phyloP scores from a whole-genome alignment of 495 filamentous ascomycete genomes.

The Penicillium verhagenii region DNA sequence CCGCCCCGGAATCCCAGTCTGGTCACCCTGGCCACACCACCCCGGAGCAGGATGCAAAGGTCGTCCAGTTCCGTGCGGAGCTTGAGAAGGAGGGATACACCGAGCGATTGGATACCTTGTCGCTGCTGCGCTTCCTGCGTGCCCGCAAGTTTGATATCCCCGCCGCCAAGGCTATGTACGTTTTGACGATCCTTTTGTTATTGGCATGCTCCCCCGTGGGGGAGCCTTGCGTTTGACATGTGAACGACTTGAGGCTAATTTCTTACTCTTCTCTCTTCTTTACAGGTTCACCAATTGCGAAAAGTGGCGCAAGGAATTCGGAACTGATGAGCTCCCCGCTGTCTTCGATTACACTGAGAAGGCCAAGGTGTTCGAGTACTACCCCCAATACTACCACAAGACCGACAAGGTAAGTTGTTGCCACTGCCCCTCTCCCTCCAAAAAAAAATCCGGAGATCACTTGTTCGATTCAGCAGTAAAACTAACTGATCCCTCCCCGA shows the following conservation, averaged over 20 bases:
- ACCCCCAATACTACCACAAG: slow-evolving; percentile 99
- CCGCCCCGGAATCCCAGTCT: slow-evolving; percentile 59
- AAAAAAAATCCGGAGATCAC: no score
- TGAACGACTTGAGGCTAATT: background rate
- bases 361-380: slow-evolving; percentile 82
- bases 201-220: background rate
- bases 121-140: slow-evolving; percentile 85
- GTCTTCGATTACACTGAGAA: slow-evolving; percentile 91
- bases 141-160: slow-evolving; percentile 93
- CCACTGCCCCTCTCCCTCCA: no score
- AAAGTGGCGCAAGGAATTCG: slow-evolving; percentile 84
- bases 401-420: slow-evolving; percentile 77
- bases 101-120: slow-evolving; percentile 86
- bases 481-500: slow-evolving; percentile 11
- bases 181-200: slow-evolving; percentile 5
- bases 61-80: slow-evolving; percentile 76
- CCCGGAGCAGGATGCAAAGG: slow-evolving; percentile 83
- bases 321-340: slow-evolving; percentile 78
- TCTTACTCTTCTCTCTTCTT: background rate
- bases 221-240: background rate
- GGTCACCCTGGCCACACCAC: slow-evolving; percentile 92
- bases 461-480: background rate
- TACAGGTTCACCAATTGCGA: slow-evolving; percentile 86
- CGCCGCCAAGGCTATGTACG: slow-evolving; percentile 79
- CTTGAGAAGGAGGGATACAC: slow-evolving; percentile 83